phyloP scores from a whole-genome alignment of 2,329 filamentous ascomycete genomes.

The Lasiodiplodia sp. region DNA sequence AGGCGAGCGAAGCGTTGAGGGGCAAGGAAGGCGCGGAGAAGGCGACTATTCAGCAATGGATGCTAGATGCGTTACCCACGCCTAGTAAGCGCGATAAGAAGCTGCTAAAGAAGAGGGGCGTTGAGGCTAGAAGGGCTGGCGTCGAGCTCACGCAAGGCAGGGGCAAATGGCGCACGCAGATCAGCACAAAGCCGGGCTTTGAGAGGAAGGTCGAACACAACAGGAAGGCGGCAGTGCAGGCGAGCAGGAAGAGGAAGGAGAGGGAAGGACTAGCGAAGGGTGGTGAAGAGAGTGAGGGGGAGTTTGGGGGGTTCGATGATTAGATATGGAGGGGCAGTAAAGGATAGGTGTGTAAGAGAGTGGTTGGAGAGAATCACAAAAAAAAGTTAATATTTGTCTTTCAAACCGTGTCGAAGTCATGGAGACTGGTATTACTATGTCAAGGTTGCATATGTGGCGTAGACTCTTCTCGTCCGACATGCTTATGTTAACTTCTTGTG shows the following conservation, averaged over 20 bases:
- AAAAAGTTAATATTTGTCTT: neutral
- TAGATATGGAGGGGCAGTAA: neutral
- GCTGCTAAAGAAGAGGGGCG: slow-evolving; percentile 80
- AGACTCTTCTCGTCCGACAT: neutral
- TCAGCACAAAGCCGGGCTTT: slow-evolving; percentile 83
- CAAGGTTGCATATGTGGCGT: neutral
- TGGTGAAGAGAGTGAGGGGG: slow-evolving; percentile 39
- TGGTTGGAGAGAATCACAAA: neutral
- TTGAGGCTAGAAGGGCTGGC: slow-evolving; percentile 70
- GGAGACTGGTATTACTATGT: neutral
- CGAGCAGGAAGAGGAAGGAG: slow-evolving; percentile 43
- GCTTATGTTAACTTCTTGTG: neutral
- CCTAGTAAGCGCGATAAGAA: slow-evolving; percentile 85
- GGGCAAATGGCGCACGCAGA: slow-evolving; percentile 58
- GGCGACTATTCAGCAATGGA: slow-evolving; percentile 68
- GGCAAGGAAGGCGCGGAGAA: slow-evolving; percentile 48
- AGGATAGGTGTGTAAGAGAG: too few species aligned
- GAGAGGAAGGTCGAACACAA: slow-evolving; percentile 75
- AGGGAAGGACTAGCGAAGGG: slow-evolving; percentile 26
- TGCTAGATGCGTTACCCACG: slow-evolving; percentile 84
- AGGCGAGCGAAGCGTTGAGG: slow-evolving; percentile 76
- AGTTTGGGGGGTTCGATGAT: slow-evolving; percentile 53
- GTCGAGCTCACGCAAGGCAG: slow-evolving; percentile 43
- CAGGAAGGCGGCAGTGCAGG: slow-evolving; percentile 57
- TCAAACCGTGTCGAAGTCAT: neutral